Conservation (phyloP, 2,329 filamentous ascomycete genomes). For the Penicillium janthinellum region DNA sequence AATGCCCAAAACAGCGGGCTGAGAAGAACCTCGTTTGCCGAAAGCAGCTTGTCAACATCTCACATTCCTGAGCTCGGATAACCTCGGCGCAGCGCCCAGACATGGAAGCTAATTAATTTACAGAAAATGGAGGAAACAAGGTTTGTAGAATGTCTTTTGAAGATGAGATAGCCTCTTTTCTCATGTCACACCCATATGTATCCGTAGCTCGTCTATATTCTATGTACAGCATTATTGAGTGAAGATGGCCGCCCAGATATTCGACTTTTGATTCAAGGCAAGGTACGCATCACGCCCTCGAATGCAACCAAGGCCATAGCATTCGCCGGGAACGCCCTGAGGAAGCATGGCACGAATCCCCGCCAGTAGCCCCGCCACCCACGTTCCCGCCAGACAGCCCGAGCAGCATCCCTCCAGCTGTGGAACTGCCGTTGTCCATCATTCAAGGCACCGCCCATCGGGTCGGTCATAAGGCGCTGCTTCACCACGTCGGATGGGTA, state of each 20-base stretch:
- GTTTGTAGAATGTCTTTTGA: background rate
- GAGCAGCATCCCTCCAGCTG: constrained; percentile 78
- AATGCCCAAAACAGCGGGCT: constrained; percentile 15
- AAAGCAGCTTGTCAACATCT: constrained; percentile 14
- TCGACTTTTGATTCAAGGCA: constrained; percentile 36
- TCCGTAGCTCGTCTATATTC: constrained; percentile 2
- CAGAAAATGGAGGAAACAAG: background rate
- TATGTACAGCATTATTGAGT: constrained; percentile 13
- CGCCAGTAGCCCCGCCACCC: constrained; percentile 86
- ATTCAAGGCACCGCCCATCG: constrained; percentile 69
- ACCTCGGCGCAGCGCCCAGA: background rate
- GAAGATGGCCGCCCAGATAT: constrained; percentile 2
- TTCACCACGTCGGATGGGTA: constrained; percentile 95
- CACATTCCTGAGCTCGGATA: constrained; percentile 15
- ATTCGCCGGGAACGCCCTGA: constrained; percentile 93
- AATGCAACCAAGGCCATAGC: constrained; percentile 91
- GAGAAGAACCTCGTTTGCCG: constrained; percentile 12
- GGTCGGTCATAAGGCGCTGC: constrained; percentile 96
- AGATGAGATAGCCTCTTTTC: background rate
- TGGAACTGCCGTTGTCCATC: constrained; percentile 70
- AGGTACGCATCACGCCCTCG: constrained; percentile 79
- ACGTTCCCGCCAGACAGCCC: constrained; percentile 71
- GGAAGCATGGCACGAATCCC: constrained; percentile 89
- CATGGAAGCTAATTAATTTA: background rate
- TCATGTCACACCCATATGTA: background rate